Percentiles rank a stretch among this genome's conserved stretches.
Conservation (phyloP, 1,284 basidiomycete genomes). For the Heterobasidion irregulare region DNA sequence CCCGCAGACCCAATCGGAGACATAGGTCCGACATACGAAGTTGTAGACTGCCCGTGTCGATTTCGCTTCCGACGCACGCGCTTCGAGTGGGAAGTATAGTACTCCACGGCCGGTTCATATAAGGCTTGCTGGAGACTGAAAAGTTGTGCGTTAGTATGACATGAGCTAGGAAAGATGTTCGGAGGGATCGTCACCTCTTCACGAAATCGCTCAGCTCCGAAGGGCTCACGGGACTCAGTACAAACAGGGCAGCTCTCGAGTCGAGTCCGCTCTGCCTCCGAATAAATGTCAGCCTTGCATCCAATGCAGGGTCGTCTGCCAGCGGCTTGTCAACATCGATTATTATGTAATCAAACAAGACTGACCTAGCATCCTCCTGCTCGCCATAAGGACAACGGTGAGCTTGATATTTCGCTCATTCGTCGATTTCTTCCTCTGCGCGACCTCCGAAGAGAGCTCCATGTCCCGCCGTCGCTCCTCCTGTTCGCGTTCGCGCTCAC, state of each 20-base stretch:
- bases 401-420: conserved; percentile 88
- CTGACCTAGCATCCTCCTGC: conserved; percentile 73
- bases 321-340: conserved; percentile 1
- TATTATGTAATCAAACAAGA: background rate
- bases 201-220: conserved; percentile 83
- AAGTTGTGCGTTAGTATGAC: conserved; percentile 1
- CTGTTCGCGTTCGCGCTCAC: conserved; percentile 40
- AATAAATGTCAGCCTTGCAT: conserved; percentile 78
- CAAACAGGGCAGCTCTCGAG: conserved; percentile 87
- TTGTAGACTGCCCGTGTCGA: conserved; percentile 49
- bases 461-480: conserved; percentile 70
- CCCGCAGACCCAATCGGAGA: conserved; percentile 33
- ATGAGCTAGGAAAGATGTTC: background rate
- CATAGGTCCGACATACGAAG: conserved; percentile 38
- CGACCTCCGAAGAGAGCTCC: conserved; percentile 72
- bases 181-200: conserved; percentile 40
- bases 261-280: conserved; percentile 84
- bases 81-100: conserved; percentile 89
- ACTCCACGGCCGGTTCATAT: conserved; percentile 83
- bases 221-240: conserved; percentile 83
- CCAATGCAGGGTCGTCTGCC: conserved; percentile 76
- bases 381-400: conserved; percentile 91
- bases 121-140: conserved; percentile 79
- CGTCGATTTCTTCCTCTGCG: conserved; percentile 68
- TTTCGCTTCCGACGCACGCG: conserved; percentile 86